phyloP scores from a whole-genome alignment of 495 filamentous ascomycete species.

The Diplogelasinospora grovesii region DNA sequence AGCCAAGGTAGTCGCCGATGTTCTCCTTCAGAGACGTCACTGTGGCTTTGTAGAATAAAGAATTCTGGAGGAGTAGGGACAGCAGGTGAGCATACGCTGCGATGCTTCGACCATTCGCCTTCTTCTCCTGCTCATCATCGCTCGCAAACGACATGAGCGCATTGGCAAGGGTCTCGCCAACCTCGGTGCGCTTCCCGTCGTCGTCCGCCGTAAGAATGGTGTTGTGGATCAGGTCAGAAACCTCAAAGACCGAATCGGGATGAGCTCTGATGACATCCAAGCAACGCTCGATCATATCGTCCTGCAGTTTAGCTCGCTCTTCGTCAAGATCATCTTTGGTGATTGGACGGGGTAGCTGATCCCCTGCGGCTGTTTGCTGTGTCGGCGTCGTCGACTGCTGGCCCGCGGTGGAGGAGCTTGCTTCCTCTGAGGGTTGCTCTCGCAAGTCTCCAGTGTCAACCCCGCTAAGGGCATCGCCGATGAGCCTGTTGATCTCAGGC shows the following conservation, averaged over 20 bases:
- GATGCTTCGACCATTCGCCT: constrained; percentile 49
- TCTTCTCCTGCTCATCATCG: constrained; percentile 77
- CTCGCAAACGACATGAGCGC: constrained; percentile 78
- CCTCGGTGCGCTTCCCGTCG: constrained; percentile 59
- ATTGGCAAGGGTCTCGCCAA: constrained; percentile 75
- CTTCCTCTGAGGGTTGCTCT: constrained; percentile 19
- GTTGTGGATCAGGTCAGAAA: constrained; percentile 76
- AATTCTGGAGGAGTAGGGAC: constrained; percentile 77
- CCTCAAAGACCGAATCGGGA: constrained; percentile 81
- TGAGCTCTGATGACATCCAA: constrained; percentile 86
- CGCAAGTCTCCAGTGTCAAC: constrained; percentile 12
- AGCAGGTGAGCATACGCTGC: constrained; percentile 91
- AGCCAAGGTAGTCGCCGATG: constrained; percentile 65
- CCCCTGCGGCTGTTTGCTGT: constrained; percentile 4
- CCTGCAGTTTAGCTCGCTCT: constrained; percentile 63
- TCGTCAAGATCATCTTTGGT: constrained; percentile 81
- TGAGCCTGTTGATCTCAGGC: constrained; percentile 13
- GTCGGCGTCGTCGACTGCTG: constrained; percentile 7
- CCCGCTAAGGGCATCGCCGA: constrained; percentile 14
- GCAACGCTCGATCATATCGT: constrained; percentile 78
- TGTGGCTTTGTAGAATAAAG: constrained; percentile 71
- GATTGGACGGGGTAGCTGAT: constrained; percentile 8
- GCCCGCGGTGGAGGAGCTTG: constrained; percentile 15
- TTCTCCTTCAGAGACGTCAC: constrained; percentile 71
- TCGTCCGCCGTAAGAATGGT: constrained; percentile 64